A percentile compares a stretch with the other conserved stretches of the same genome.
Evolutionary conservation across 2,329 filamentous ascomycete genomes (phyloP).

Genomic region (Colletotrichum somersetense): DNA sequence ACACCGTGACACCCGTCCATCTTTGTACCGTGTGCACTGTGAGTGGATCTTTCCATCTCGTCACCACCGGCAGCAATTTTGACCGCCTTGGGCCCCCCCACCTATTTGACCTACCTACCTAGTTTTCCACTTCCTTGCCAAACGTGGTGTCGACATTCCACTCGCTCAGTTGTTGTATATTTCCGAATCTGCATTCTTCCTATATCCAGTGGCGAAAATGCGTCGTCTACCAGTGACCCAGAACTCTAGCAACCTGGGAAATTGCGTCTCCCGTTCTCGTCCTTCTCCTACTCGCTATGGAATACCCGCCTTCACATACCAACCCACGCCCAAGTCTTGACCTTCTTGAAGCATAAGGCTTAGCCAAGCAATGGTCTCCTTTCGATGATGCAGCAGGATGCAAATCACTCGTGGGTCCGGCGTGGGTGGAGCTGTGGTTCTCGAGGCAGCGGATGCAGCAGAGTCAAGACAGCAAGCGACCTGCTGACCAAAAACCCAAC

Average conservation of each 20-base stretch:
- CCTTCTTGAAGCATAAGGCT: background rate
- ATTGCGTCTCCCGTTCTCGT: background rate
- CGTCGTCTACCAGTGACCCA: background rate
- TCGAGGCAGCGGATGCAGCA: background rate
- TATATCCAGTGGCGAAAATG: background rate
- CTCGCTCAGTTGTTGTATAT: background rate
- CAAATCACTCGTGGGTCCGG: background rate
- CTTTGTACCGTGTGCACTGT: constrained; percentile 3
- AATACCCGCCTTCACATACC: background rate
- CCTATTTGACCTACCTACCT: background rate
- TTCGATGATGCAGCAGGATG: background rate
- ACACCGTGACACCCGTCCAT: background rate
- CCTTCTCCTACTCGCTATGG: too few relatives aligned
- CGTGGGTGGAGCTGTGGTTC: background rate
- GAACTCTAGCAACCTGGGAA: background rate
- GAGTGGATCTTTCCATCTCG: background rate
- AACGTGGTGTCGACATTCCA: background rate
- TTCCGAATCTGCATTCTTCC: background rate
- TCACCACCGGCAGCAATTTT: background rate
- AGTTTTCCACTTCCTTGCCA: background rate
- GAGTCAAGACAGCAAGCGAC: background rate
- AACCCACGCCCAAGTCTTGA: background rate
- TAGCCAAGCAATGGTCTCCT: background rate
- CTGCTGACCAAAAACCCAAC: background rate
- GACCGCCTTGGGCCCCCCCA: background rate